A percentile compares a stretch with the other conserved stretches of the same genome.
Evolutionary conservation across 345 rosid species (phyloP).

Genomic region (Melastoma malabathricum): DNA sequence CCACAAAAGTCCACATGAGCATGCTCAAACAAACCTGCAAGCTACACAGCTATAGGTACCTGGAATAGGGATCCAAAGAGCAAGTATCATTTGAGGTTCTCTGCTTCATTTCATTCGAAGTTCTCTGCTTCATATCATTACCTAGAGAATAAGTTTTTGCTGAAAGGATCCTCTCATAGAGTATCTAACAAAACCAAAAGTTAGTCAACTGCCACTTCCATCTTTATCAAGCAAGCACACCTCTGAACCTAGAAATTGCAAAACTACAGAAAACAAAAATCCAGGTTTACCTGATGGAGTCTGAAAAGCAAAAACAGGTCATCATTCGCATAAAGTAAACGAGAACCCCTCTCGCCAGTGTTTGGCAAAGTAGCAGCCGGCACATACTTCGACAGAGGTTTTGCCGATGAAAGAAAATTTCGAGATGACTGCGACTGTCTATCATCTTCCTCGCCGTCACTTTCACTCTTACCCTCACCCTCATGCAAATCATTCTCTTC

Average conservation of each 20-base stretch:
- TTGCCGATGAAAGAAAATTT: conserved; percentile 43
- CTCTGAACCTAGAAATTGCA: too few relatives aligned
- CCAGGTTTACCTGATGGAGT: conserved; percentile 69
- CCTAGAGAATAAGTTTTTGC: conserved; percentile 52
- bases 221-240: too few relatives aligned
- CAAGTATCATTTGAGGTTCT: conserved; percentile 32
- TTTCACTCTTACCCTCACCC: conserved; percentile 62
- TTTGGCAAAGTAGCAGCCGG: conserved; percentile 21
- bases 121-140: conserved; percentile 19
- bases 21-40: background rate
- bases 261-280: background rate
- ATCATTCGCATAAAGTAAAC: conserved; percentile 76
- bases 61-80: conserved; percentile 54
- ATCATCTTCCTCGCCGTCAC: conserved; percentile 63
- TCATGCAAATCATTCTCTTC: conserved; percentile 44
- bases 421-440: conserved; percentile 36
- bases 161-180: conserved; percentile 79
- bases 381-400: conserved; percentile 81
- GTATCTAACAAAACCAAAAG: conserved; percentile 25
- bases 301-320: conserved; percentile 84
- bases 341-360: conserved; percentile 28
- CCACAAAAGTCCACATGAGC: background rate
- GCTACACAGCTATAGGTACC: conserved; percentile 24
- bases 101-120: conserved; percentile 14
- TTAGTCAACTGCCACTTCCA: background rate